These are phyloP conservation scores for Aspergillus incahuasiensis DNA, from an alignment of 495 filamentous ascomycete genomes.

Conservation along the genomic window DNA sequence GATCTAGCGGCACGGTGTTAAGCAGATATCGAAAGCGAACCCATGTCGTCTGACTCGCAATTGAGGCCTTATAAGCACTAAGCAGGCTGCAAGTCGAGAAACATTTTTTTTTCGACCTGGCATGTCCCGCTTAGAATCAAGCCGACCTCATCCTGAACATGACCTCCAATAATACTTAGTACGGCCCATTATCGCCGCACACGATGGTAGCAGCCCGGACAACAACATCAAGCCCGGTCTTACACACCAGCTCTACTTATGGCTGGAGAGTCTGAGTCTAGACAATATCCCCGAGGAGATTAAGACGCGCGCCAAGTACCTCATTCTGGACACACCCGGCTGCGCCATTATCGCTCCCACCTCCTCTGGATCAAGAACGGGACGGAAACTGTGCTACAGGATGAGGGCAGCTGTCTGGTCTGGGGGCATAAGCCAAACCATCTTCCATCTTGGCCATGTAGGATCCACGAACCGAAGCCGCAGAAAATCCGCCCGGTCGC, in stretches of 20 bases:
- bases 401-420: conserved; percentile 23
- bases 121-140: no score
- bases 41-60: no score
- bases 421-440: conserved; percentile 22
- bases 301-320: conserved; percentile 31
- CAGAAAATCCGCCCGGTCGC: conserved; percentile 20
- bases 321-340: conserved; percentile 39
- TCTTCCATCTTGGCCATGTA: not conserved
- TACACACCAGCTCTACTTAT: not conserved
- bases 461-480: not conserved
- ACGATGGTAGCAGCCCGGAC: no score
- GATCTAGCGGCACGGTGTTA: no score
- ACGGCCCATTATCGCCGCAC: no score
- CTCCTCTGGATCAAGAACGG: conserved; percentile 37
- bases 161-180: no score
- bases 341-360: conserved; percentile 39
- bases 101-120: no score
- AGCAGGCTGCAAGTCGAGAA: no score
- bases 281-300: conserved; percentile 9
- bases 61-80: no score
- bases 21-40: no score
- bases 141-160: no score
- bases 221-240: not conserved
- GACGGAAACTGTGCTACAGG: conserved; percentile 25
- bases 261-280: not conserved